phyloP scores from a whole-genome alignment of 2,329 filamentous ascomycete species.

The Dothistroma pini region DNA sequence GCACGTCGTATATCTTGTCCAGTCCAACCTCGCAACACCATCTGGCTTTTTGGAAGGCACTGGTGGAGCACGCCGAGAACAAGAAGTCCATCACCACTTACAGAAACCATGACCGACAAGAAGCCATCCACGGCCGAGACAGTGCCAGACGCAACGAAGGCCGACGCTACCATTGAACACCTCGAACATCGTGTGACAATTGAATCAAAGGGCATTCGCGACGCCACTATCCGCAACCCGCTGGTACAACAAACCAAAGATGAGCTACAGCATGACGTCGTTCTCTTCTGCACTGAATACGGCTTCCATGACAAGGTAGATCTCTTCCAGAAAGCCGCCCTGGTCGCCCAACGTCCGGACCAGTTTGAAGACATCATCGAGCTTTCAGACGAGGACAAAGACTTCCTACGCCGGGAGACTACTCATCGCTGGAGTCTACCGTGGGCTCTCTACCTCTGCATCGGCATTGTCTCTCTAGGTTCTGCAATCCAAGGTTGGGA shows the following conservation, averaged over 20 bases:
- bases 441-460: conserved; percentile 47
- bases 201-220: conserved; percentile 23
- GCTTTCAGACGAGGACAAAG: conserved; percentile 42
- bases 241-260: conserved; percentile 52
- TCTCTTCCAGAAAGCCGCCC: conserved; percentile 46
- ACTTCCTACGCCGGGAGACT: conserved; percentile 44
- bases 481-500: conserved; percentile 53
- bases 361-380: conserved; percentile 44
- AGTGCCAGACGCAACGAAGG: background rate
- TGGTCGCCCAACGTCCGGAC: conserved; percentile 49
- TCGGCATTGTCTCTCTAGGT: conserved; percentile 52
- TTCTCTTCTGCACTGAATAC: conserved; percentile 50
- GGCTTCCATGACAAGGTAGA: conserved; percentile 41
- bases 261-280: conserved; percentile 53
- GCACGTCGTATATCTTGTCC: no score
- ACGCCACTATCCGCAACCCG: conserved; percentile 47
- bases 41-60: no score
- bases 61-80: no score
- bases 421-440: conserved; percentile 51
- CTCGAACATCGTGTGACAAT: background rate
- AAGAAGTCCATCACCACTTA: background rate
- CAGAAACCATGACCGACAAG: background rate
- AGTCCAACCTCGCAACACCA: no score
- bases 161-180: background rate
- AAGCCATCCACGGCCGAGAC: background rate